These are phyloP conservation scores for Dothistroma pini DNA, from an alignment of 2,329 filamentous ascomycete species.

Conservation along the genomic window DNA sequence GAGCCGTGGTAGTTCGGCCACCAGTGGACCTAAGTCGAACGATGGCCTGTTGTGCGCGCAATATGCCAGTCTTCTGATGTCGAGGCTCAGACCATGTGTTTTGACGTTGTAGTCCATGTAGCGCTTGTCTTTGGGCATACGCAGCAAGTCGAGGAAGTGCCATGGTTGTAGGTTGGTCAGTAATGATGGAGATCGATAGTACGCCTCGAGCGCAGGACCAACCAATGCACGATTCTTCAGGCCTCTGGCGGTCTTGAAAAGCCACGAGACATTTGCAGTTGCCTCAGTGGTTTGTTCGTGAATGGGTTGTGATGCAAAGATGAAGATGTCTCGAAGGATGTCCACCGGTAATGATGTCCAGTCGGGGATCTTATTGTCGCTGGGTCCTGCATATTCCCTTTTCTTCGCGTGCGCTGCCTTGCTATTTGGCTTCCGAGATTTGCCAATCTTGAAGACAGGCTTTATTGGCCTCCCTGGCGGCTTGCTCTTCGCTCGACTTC, in stretches of 20 bases:
- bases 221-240: constrained; percentile 34
- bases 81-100: constrained; percentile 65
- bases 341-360: constrained; percentile 35
- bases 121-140: constrained; percentile 24
- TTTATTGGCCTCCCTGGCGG: constrained; percentile 16
- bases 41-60: constrained; percentile 52
- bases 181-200: constrained; percentile 33
- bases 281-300: constrained; percentile 22
- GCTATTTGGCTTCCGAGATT: constrained; percentile 25
- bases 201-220: constrained; percentile 37
- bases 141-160: constrained; percentile 31
- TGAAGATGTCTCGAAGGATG: constrained; percentile 35
- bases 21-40: constrained; percentile 55
- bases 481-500: constrained; percentile 21
- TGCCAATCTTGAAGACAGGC: constrained; percentile 21
- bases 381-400: constrained; percentile 30
- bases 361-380: constrained; percentile 33
- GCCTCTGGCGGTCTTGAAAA: constrained; percentile 31
- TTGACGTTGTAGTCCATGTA: constrained; percentile 64
- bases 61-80: constrained; percentile 58
- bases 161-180: constrained; percentile 31
- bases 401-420: constrained; percentile 18
- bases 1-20: constrained; percentile 64
- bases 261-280: constrained; percentile 31
- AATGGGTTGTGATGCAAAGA: constrained; percentile 31